Conservation (phyloP, 1,139 yeast species). For the Blastobotrys raffinosifermentans region DNA sequence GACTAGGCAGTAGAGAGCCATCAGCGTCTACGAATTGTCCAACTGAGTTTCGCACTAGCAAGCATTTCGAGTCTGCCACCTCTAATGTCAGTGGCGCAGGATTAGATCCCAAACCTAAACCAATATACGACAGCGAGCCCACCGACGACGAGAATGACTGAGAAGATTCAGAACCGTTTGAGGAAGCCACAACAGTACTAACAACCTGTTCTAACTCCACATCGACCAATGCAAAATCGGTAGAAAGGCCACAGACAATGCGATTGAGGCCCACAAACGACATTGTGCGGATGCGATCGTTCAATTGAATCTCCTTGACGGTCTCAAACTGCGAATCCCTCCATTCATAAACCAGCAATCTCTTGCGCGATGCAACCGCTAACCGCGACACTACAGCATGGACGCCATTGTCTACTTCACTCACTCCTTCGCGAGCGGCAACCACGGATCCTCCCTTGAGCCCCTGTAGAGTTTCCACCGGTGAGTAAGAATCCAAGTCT, state of each 20-base stretch:
- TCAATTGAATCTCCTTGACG: constrained; percentile 30
- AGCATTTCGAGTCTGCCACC: constrained; percentile 14
- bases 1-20: constrained; percentile 19
- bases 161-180: constrained; percentile 8
- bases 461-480: constrained; percentile 31
- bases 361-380: constrained; percentile 32
- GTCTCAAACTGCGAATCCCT: constrained; percentile 30
- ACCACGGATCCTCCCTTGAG: constrained; percentile 35
- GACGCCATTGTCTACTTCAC: constrained; percentile 13
- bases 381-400: constrained; percentile 29
- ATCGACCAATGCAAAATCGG: constrained; percentile 27
- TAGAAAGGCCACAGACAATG: constrained; percentile 31
- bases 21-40: constrained; percentile 19
- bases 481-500: constrained; percentile 29
- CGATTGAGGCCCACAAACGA: constrained; percentile 34
- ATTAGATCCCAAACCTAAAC: constrained; percentile 16
- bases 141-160: constrained; percentile 14
- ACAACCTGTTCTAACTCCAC: constrained; percentile 15
- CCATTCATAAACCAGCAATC: constrained; percentile 36
- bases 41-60: constrained; percentile 19
- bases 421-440: constrained; percentile 25
- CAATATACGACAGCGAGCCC: constrained; percentile 22
- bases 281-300: constrained; percentile 33
- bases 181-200: neutral
- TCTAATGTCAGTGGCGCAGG: constrained; percentile 19